Percentiles rank a stretch among this genome's conserved stretches.
These are phyloP conservation scores for Shiraia bambusicola DNA, from an alignment of 2,329 filamentous ascomycete genomes.

Conservation along the genomic window DNA sequence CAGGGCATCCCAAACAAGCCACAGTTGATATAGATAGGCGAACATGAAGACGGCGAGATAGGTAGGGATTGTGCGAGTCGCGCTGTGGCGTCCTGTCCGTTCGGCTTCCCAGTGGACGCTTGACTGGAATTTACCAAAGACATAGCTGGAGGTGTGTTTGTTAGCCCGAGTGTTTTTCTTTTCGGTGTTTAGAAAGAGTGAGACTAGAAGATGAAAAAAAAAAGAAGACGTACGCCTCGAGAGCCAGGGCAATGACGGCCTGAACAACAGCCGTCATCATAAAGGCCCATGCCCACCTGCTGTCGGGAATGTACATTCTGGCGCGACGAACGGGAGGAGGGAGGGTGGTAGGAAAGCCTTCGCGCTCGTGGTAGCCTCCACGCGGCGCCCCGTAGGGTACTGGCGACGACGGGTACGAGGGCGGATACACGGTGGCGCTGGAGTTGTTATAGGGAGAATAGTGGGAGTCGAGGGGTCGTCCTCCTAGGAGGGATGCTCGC, in stretches of 20 bases:
- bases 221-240: slow-evolving; percentile 83
- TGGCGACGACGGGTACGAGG: slow-evolving; percentile 45
- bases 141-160: slow-evolving; percentile 62
- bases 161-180: slow-evolving; percentile 12
- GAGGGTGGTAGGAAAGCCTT: slow-evolving; percentile 46
- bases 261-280: slow-evolving; percentile 73
- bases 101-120: slow-evolving; percentile 50
- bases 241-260: slow-evolving; percentile 74
- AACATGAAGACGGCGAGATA: slow-evolving; percentile 97
- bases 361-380: slow-evolving; percentile 50
- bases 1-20: slow-evolving; percentile 90
- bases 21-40: slow-evolving; percentile 87
- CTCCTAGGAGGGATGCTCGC: slow-evolving; percentile 61
- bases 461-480: slow-evolving; percentile 54
- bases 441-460: slow-evolving; percentile 47
- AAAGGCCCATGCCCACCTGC: slow-evolving; percentile 87
- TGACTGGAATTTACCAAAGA: slow-evolving; percentile 83
- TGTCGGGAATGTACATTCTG: slow-evolving; percentile 74
- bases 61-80: slow-evolving; percentile 75
- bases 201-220: too few species aligned
- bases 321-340: slow-evolving; percentile 38
- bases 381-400: slow-evolving; percentile 50
- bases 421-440: slow-evolving; percentile 19
- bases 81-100: slow-evolving; percentile 38
- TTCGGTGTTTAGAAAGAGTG: slow-evolving; percentile 1